Conservation (phyloP, 2,329 filamentous ascomycete genomes). For the Remersonia thermophila region DNA sequence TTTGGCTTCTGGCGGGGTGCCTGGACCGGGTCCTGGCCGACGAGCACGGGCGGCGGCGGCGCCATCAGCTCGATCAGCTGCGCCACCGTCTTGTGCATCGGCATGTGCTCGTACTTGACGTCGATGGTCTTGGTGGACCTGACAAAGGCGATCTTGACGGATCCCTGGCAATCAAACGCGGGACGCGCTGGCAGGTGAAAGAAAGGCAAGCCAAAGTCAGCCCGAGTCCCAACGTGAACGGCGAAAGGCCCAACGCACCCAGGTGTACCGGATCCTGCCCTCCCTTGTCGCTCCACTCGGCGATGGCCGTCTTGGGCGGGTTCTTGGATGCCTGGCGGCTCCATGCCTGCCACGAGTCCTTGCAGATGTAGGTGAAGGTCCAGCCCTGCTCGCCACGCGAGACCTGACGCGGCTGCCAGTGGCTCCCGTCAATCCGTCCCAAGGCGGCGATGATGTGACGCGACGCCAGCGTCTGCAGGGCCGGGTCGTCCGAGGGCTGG, state of each 20-base stretch:
- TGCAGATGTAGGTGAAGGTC: slow-evolving; percentile 42
- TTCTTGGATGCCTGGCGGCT: slow-evolving; percentile 32
- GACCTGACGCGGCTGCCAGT: slow-evolving; percentile 35
- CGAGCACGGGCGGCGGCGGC: slow-evolving; percentile 29
- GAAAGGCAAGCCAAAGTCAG: slow-evolving; percentile 2
- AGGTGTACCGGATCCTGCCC: slow-evolving; percentile 32
- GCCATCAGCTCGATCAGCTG: slow-evolving; percentile 36
- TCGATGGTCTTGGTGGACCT: slow-evolving; percentile 34
- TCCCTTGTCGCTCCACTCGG: slow-evolving; percentile 36
- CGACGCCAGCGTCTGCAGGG: slow-evolving; percentile 36
- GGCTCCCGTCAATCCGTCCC: slow-evolving; percentile 33
- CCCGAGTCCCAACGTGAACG: background rate
- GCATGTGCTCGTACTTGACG: slow-evolving; percentile 44
- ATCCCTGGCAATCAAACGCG: slow-evolving; percentile 47
- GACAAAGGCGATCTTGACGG: slow-evolving; percentile 37
- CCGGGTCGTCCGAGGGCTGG: slow-evolving; percentile 36
- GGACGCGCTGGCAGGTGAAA: slow-evolving; percentile 32
- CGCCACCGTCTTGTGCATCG: slow-evolving; percentile 43
- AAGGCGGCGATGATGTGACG: slow-evolving; percentile 35
- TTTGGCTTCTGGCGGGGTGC: slow-evolving; percentile 14
- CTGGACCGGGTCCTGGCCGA: slow-evolving; percentile 19
- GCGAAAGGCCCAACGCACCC: slow-evolving; percentile 24
- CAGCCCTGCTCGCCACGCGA: slow-evolving; percentile 36
- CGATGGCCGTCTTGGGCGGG: slow-evolving; percentile 29
- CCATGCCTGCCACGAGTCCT: slow-evolving; percentile 40